Evolutionary conservation across 352 stramenopile species (phyloP).

Genomic region (Bremia lactucae): DNA sequence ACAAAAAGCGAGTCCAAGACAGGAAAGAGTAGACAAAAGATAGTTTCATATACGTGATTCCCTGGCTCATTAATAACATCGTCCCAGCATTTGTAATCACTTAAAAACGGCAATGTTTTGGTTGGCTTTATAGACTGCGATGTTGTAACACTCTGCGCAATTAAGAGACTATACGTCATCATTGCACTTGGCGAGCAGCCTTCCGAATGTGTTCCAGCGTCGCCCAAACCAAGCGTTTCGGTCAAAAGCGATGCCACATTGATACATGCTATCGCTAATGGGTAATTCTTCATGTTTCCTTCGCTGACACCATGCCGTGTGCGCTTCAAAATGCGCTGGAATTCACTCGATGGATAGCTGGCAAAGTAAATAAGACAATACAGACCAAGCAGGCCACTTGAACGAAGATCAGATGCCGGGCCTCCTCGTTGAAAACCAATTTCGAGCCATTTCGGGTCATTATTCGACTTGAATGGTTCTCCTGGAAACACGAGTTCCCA

Average conservation of each 20-base stretch:
- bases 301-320: constrained; percentile 74
- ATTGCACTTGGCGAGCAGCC: constrained; percentile 54
- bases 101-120: constrained; percentile 18
- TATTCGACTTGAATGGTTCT: constrained; percentile 60
- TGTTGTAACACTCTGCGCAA: constrained; percentile 35
- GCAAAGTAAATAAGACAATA: constrained; percentile 83
- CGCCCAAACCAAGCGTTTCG: constrained; percentile 65
- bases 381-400: constrained; percentile 71
- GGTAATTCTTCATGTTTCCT: constrained; percentile 85
- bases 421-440: constrained; percentile 76
- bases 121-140: constrained; percentile 13
- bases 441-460: constrained; percentile 69
- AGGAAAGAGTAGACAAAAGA: constrained; percentile 77
- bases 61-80: constrained; percentile 55
- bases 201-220: constrained; percentile 67
- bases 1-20: constrained; percentile 78
- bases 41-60: constrained; percentile 80
- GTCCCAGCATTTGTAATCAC: constrained; percentile 55
- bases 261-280: constrained; percentile 79
- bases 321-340: constrained; percentile 57
- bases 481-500: constrained; percentile 54
- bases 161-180: constrained; percentile 69
- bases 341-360: constrained; percentile 46
- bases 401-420: constrained; percentile 69
- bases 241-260: constrained; percentile 68